A percentile compares a stretch with the other conserved stretches of the same genome.
Evolutionary conservation across 2,329 filamentous ascomycete genomes (phyloP).

Genomic region (Camillea tinctor): DNA sequence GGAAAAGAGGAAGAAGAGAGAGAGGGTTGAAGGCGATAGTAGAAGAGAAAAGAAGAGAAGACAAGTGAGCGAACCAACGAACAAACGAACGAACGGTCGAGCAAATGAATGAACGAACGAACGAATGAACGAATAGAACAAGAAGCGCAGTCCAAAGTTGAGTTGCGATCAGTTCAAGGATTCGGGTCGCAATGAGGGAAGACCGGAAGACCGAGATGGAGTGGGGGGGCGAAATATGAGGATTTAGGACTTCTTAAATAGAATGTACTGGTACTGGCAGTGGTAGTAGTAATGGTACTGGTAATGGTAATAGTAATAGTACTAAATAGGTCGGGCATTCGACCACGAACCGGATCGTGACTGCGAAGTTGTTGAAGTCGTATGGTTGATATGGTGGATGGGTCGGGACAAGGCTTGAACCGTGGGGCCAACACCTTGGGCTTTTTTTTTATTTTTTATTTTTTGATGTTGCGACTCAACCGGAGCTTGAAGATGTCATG

Average conservation of each 20-base stretch:
- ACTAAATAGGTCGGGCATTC: constrained; percentile 19
- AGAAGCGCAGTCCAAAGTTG: constrained; percentile 3
- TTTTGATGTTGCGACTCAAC: constrained; percentile 27
- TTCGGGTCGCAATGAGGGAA: constrained; percentile 21
- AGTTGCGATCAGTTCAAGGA: constrained; percentile 21
- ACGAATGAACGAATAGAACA: constrained; percentile 1
- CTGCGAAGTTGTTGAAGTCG: not conserved
- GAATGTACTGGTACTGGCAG: no score
- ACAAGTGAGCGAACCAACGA: no score
- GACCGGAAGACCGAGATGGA: no score
- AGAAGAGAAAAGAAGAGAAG: no score
- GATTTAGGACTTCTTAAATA: no score
- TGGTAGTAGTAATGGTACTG: no score
- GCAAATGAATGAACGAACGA: not conserved
- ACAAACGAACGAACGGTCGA: no score
- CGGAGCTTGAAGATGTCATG: constrained; percentile 28
- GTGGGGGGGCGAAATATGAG: no score
- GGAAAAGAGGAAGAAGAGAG: not conserved
- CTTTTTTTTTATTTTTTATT: no score
- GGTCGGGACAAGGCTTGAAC: not conserved
- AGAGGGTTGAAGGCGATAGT: no score
- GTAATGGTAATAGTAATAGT: no score
- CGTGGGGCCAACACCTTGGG: constrained; percentile 22
- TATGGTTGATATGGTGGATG: no score
- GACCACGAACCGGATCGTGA: constrained; percentile 12